phyloP scores from a whole-genome alignment of 768 basidiomycete species.

The Suillus spraguei region DNA sequence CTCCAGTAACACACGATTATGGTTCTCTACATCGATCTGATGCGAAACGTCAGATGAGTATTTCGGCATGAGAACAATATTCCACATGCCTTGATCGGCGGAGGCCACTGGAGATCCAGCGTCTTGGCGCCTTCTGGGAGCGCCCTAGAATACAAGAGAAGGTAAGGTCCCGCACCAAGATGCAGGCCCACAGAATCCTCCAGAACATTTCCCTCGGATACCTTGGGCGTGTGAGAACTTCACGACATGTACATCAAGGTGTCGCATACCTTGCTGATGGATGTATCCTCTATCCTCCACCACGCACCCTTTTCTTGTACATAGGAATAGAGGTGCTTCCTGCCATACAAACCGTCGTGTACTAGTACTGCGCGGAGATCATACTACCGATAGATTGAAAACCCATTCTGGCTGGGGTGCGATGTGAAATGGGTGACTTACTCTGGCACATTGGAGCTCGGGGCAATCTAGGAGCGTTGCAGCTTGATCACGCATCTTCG shows the following conservation, averaged over 20 bases:
- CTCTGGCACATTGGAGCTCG: constrained; percentile 64
- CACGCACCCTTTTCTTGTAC: constrained; percentile 63
- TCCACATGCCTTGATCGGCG: constrained; percentile 23
- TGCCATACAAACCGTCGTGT: constrained; percentile 76
- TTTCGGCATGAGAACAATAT: constrained; percentile 9
- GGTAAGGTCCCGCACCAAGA: constrained; percentile 74
- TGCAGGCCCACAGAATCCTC: constrained; percentile 73
- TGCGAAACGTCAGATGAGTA: constrained; percentile 25
- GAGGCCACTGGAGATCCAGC: constrained; percentile 25
- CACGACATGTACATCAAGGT: neutral
- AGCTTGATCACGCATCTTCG: constrained; percentile 45
- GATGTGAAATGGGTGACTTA: constrained; percentile 28
- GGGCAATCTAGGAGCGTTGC: constrained; percentile 58
- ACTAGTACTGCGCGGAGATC: constrained; percentile 79
- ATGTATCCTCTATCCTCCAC: constrained; percentile 82
- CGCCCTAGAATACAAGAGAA: constrained; percentile 66
- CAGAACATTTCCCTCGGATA: constrained; percentile 68
- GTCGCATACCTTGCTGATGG: constrained; percentile 58
- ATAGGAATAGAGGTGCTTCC: constrained; percentile 80
- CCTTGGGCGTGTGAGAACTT: constrained; percentile 41
- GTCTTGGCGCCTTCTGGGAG: constrained; percentile 24
- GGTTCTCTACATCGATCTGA: constrained; percentile 6
- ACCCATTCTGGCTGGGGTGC: neutral
- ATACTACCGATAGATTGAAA: constrained; percentile 50
- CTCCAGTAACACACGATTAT: constrained; percentile 1